Evolutionary conservation across 1,284 basidiomycete genomes (phyloP), one percentile per base, ranked within the genome.

Genomic region (Microbotryum violaceum): DNA sequence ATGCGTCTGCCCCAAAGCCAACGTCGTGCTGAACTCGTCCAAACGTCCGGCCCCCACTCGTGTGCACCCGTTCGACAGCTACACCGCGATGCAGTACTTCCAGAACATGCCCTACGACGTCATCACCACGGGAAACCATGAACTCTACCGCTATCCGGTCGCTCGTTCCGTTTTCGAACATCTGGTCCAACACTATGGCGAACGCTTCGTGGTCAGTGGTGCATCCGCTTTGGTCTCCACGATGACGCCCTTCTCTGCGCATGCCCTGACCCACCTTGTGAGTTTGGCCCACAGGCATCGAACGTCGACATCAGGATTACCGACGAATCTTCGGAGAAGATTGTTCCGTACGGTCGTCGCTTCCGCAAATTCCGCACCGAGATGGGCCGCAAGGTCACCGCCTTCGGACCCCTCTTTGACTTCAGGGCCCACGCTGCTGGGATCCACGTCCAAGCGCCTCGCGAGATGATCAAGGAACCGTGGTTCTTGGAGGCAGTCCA

Each of bases 351-450:
- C 45, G 73, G 73, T 20, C 59, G 67, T 29, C 60, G 70, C 16
- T 69, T 63, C 31, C 54, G 67, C 12, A 67, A 66, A 52, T 72
- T 74, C 27, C 59, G 47, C 55, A 74, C 73, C 12, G 64, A 62
- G 48, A 57, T 62, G 55, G 71, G 70, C 6, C 51, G 71, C 21
- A 65, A 58, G 14, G 71, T 74, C 6, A 70, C 70, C 6, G 71
- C 73, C 1, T 72, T 74, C 49, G 73, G 72, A 2, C 65, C 71
- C 18, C 57, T 74, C 33, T 74, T 74, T 49, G 58, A 69, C 49
- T 74, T 74, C 59, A 70, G 69, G 37, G 67, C 68, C 1, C 66
- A 70, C 45, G 71, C 60, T 23, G 31, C 16, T 25, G 61, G 58
- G 1, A 59, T 61, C 46, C 25, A 25, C 3, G 70, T 71, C 0